Percentiles rank a stretch among this genome's conserved stretches.
Conservation (phyloP, 805 yeast genomes). For the Candida glaebosa region DNA sequence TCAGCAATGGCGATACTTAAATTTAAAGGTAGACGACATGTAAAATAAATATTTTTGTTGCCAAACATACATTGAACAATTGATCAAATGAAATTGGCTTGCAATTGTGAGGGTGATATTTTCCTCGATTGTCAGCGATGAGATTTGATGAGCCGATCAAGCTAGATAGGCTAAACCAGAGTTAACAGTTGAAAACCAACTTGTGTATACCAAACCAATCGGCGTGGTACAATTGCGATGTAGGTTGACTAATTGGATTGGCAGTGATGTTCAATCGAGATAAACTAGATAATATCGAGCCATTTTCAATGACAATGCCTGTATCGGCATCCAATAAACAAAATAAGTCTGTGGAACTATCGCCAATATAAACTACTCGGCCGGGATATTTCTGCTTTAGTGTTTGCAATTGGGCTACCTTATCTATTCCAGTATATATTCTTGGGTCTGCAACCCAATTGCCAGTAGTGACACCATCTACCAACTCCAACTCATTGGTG, state of each 20-base stretch:
- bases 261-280: slow-evolving; percentile 2
- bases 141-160: too few relatives aligned
- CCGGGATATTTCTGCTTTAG: slow-evolving; percentile 6
- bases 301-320: slow-evolving; percentile 45
- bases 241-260: neutral
- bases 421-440: slow-evolving; percentile 56
- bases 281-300: slow-evolving; percentile 22
- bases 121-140: neutral
- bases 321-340: slow-evolving; percentile 44
- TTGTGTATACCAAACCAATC: neutral
- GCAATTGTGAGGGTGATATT: neutral
- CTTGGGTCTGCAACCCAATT: slow-evolving; percentile 14
- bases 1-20: neutral
- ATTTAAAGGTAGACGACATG: neutral
- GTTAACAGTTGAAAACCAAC: neutral
- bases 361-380: slow-evolving; percentile 51
- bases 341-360: slow-evolving; percentile 57
- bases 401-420: slow-evolving; percentile 22
- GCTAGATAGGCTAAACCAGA: too few relatives aligned
- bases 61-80: too few relatives aligned
- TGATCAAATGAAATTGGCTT: neutral
- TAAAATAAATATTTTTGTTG: too few relatives aligned
- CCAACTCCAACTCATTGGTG: slow-evolving; percentile 51
- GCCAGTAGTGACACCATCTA: slow-evolving; percentile 25
- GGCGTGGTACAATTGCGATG: neutral